Evolutionary conservation across 2,329 filamentous ascomycete species (phyloP), one percentile per base, ranked within the genome.

Genomic region (Zarea fungicola): DNA sequence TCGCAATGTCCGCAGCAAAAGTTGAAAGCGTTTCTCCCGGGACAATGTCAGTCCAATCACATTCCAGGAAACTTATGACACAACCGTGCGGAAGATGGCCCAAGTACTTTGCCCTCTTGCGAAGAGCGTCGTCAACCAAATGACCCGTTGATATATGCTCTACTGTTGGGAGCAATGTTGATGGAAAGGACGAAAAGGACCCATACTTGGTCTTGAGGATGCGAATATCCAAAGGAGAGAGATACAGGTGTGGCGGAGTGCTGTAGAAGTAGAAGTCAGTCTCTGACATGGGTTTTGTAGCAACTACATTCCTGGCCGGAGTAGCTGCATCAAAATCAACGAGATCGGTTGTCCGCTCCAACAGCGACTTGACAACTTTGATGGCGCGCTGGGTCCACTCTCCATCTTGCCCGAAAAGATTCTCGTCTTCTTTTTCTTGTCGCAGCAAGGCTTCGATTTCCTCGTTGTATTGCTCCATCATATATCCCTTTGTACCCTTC

Each of bases 11-110:
- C 0, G 74, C 69, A n/a, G 77, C 73, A 66, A 96, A 96, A 1
- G 77, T 76, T 32, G 82, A 82, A n/a, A 96, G 72, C 4, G 88
- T 78, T 43, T 88, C 84, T 1, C 83, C 75, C 3, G 83, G 77
- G 5, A 96, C 87, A 31, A 93, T 87, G 56, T 95, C 90, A 3
- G 88, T 90, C 91, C 91, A 96, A 64, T 96, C 90, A 61, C 91
- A 96, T 67, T 96, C 91, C 1, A 96, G 67, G 59, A 96, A 96
- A 56, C 78, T 89, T 35, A 96, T 87, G 56, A 95, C 85, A 63
- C 90, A 96, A n/a, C 91, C 91, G 43, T 87, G 83, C 0, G 91
- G 91, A 6, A 96, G 75, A 65, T 96, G 91, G 1, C 82, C 81
- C 3, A 96, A 77, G 56, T 96, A 96, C 63, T 93, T 95, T 48